Conservation (phyloP, 1,284 basidiomycete genomes). For the Naganishia albida region DNA sequence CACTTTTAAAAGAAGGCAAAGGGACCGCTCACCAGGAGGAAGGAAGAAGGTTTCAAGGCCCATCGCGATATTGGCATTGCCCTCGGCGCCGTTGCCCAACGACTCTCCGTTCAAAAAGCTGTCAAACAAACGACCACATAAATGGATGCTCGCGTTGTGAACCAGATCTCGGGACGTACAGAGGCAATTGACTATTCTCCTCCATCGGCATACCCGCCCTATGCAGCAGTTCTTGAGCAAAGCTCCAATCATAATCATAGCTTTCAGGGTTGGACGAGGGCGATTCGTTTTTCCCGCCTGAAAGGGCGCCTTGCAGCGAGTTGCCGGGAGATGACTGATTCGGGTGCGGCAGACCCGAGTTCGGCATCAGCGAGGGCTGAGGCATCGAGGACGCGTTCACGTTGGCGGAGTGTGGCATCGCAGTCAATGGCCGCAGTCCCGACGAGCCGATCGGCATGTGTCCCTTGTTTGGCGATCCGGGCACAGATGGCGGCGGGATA, state of each 20-base stretch:
- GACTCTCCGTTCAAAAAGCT: slow-evolving; percentile 53
- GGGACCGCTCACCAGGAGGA: slow-evolving; percentile 39
- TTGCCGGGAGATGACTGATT: slow-evolving; percentile 37
- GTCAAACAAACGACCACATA: background rate
- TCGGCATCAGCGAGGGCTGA: slow-evolving; percentile 19
- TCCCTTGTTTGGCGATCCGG: slow-evolving; percentile 44
- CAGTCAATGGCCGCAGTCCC: slow-evolving; percentile 4
- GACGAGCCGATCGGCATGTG: slow-evolving; percentile 9
- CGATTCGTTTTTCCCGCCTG: slow-evolving; percentile 48
- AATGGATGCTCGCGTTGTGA: background rate
- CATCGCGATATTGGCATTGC: slow-evolving; percentile 42
- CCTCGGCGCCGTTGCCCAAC: slow-evolving; percentile 43
- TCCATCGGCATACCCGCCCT: slow-evolving; percentile 47
- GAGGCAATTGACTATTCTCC: slow-evolving; percentile 49
- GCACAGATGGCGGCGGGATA: slow-evolving; percentile 52
- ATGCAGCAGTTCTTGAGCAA: slow-evolving; percentile 52
- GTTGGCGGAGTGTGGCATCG: slow-evolving; percentile 16
- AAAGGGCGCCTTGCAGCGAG: slow-evolving; percentile 35
- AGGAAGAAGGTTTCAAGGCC: slow-evolving; percentile 55
- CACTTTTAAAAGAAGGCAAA: too few relatives aligned
- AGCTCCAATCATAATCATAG: slow-evolving; percentile 52
- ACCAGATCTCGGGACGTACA: slow-evolving; percentile 38
- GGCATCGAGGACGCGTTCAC: slow-evolving; percentile 1
- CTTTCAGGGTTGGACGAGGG: slow-evolving; percentile 47
- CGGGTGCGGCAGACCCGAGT: slow-evolving; percentile 20